Percentiles rank a stretch among this genome's conserved stretches.
Conservation (phyloP, 2,329 filamentous ascomycete species). For the Phymatotrichopsis omnivora region DNA sequence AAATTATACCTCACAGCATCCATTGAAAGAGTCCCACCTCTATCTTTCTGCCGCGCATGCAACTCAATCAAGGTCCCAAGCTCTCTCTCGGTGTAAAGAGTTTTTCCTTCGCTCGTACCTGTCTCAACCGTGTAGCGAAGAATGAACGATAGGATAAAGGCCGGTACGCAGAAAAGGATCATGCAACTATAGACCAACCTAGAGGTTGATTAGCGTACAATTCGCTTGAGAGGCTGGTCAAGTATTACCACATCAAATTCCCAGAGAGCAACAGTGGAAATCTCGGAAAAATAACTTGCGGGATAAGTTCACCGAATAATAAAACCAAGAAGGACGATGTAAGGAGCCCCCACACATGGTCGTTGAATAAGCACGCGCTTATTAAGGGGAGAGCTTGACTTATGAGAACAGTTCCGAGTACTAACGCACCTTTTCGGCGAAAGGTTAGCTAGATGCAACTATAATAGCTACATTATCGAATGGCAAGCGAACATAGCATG, state of each 20-base stretch:
- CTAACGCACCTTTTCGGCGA: slow-evolving; percentile 13
- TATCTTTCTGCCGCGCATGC: slow-evolving; percentile 2
- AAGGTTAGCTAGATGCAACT: neutral
- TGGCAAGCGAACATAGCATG: slow-evolving; percentile 12
- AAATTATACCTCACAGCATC: slow-evolving; percentile 19
- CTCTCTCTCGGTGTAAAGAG: slow-evolving; percentile 12
- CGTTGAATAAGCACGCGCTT: slow-evolving; percentile 20
- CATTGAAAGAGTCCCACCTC: slow-evolving; percentile 14
- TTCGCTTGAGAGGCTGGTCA: neutral
- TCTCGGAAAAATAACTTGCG: slow-evolving; percentile 18
- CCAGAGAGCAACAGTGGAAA: slow-evolving; percentile 18
- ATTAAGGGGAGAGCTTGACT: slow-evolving; percentile 23
- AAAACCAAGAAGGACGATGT: slow-evolving; percentile 20
- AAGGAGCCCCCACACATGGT: slow-evolving; percentile 21
- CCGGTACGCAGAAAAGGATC: slow-evolving; percentile 19
- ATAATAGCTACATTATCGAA: neutral
- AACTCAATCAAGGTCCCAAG: slow-evolving; percentile 15
- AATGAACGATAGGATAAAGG: slow-evolving; percentile 18
- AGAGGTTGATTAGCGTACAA: neutral
- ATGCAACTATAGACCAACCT: slow-evolving; percentile 8
- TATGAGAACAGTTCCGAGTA: slow-evolving; percentile 19
- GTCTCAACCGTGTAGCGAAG: slow-evolving; percentile 9
- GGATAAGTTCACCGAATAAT: slow-evolving; percentile 21
- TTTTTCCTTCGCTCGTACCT: slow-evolving; percentile 3
- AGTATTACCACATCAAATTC: slow-evolving; percentile 23